phyloP scores from a whole-genome alignment of 192 early-diverging fungal species.

The Entomortierella beljakovae region DNA sequence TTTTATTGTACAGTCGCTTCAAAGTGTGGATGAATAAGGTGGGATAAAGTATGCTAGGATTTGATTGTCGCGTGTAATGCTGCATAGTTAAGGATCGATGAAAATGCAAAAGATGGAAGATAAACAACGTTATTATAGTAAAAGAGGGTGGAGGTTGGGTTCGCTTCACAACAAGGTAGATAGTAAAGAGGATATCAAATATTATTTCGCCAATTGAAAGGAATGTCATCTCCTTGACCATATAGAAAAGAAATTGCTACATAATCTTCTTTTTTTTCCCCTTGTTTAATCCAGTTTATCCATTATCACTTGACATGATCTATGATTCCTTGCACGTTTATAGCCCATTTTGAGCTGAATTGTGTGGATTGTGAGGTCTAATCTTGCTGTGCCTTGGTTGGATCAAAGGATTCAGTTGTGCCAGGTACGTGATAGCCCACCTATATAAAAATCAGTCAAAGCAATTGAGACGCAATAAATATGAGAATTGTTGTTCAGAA shows the following conservation, averaged over 20 bases:
- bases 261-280: background rate
- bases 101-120: no score
- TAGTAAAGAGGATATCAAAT: no score
- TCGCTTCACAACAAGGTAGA: no score
- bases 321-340: no score
- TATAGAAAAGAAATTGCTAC: no score
- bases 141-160: no score
- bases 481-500: conserved; percentile 1
- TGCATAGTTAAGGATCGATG: no score
- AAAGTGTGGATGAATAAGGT: background rate
- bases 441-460: conserved; percentile 48
- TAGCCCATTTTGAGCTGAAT: conserved; percentile 29
- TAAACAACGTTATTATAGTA: no score
- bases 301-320: conserved; percentile 3
- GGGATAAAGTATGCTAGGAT: background rate
- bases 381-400: conserved; percentile 78
- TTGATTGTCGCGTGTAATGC: no score
- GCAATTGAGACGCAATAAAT: background rate
- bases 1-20: conserved; percentile 6
- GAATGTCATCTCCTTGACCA: no score
- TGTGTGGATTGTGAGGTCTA: conserved; percentile 54
- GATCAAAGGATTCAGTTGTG: conserved; percentile 88
- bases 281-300: background rate
- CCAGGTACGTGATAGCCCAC: conserved; percentile 93
- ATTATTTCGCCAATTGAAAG: no score